A percentile compares a stretch with the other conserved stretches of the same genome.
Conservation (phyloP, 176 grass and related monocot species). For the Cenchrus americanus region DNA sequence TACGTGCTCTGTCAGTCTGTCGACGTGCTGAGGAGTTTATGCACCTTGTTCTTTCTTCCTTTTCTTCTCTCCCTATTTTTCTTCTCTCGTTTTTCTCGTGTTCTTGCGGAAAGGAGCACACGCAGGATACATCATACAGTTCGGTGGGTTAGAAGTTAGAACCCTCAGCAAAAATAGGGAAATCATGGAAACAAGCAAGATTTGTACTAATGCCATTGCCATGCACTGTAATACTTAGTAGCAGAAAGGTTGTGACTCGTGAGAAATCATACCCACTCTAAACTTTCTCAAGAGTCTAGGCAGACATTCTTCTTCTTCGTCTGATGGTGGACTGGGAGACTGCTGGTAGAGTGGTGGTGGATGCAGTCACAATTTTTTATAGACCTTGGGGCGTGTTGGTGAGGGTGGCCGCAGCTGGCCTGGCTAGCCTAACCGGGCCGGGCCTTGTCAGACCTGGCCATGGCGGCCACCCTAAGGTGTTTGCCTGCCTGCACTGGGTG, state of each 20-base stretch:
- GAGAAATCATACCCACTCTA: neutral
- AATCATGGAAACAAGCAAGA: neutral
- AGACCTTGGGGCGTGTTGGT: no score
- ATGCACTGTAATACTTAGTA: neutral
- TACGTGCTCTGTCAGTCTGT: conserved; percentile 14
- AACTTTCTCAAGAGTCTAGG: neutral
- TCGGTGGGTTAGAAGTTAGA: conserved; percentile 8
- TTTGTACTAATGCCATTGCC: neutral
- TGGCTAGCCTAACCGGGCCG: no score
- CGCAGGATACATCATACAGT: conserved; percentile 23
- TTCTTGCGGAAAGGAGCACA: conserved; percentile 31
- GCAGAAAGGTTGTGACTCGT: neutral
- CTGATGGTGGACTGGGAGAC: neutral
- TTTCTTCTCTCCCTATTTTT: neutral
- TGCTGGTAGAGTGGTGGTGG: neutral
- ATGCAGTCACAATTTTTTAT: neutral
- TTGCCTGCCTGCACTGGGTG: no score
- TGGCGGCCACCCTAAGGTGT: no score
- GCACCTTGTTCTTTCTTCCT: neutral
- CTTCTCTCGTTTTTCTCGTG: neutral
- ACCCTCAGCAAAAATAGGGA: neutral
- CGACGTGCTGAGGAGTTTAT: neutral
- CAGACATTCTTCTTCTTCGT: neutral
- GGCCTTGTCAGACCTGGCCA: no score
- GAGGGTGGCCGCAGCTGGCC: no score